These are phyloP conservation scores for Boletus vermiculosoides DNA, from an alignment of 768 basidiomycete species.

Conservation along the genomic window DNA sequence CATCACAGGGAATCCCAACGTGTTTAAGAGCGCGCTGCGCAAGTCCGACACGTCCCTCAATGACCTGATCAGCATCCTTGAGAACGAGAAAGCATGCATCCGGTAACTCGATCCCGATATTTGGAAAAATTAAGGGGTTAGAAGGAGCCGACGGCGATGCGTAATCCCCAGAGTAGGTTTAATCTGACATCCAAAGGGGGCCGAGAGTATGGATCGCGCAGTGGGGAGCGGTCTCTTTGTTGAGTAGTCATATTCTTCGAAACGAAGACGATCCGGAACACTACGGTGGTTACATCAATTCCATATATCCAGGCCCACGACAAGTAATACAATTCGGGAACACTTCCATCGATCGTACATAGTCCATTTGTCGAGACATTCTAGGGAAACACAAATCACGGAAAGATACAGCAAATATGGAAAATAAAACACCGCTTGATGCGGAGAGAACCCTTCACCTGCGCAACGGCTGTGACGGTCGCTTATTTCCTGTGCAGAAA, in stretches of 20 bases:
- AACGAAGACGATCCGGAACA: neutral
- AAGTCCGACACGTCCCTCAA: constrained; percentile 44
- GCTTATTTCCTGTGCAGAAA: constrained; percentile 37
- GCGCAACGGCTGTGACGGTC: constrained; percentile 9
- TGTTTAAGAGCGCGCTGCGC: constrained; percentile 42
- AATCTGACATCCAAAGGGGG: neutral
- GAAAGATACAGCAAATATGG: constrained; percentile 7
- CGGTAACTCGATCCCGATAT: constrained; percentile 34
- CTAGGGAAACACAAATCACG: constrained; percentile 7
- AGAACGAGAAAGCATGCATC: constrained; percentile 43
- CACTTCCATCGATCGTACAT: constrained; percentile 11
- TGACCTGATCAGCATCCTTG: constrained; percentile 44
- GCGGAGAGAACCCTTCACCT: constrained; percentile 4
- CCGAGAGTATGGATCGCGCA: neutral
- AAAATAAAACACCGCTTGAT: neutral
- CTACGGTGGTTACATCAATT: neutral
- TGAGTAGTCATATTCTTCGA: constrained; percentile 13
- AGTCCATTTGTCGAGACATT: neutral
- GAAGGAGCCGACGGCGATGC: constrained; percentile 40
- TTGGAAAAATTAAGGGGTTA: constrained; percentile 42
- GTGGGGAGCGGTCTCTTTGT: constrained; percentile 28
- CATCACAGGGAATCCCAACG: constrained; percentile 47
- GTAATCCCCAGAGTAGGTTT: neutral
- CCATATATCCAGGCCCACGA: neutral
- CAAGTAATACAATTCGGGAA: constrained; percentile 4